Evolutionary conservation across 345 rosid genomes (phyloP).

Genomic region (Aquilaria sinensis): DNA sequence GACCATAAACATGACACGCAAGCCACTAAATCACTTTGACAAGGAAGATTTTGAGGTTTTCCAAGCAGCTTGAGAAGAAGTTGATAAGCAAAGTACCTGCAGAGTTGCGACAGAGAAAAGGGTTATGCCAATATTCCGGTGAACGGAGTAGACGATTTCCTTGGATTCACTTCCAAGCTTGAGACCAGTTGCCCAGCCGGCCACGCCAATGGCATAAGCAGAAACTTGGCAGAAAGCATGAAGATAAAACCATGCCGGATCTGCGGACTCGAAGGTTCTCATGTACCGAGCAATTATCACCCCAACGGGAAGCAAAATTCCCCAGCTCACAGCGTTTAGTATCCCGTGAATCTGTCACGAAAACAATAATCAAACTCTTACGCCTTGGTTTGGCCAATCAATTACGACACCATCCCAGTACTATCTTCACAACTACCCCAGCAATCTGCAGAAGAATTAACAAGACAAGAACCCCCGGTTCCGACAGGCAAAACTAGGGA

Average conservation of each 20-base stretch:
- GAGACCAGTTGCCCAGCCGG: constrained; percentile 91
- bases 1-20: too few relatives aligned
- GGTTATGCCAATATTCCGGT: constrained; percentile 67
- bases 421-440: neutral
- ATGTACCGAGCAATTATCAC: constrained; percentile 65
- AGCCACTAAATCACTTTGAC: too few relatives aligned
- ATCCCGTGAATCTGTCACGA: constrained; percentile 69
- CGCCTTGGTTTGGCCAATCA: neutral
- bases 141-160: constrained; percentile 29
- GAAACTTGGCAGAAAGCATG: constrained; percentile 67
- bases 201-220: constrained; percentile 69
- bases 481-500: neutral
- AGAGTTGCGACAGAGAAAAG: constrained; percentile 65
- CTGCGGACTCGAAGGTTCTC: constrained; percentile 61
- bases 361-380: neutral
- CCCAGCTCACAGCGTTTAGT: constrained; percentile 89
- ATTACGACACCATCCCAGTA: neutral
- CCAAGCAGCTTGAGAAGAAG: neutral
- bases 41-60: too few relatives aligned
- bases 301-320: constrained; percentile 71
- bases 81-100: constrained; percentile 42
- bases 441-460: too few relatives aligned
- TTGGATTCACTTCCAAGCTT: constrained; percentile 72
- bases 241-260: constrained; percentile 86
- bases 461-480: too few relatives aligned